Percentiles rank a stretch among this genome's conserved stretches.
Evolutionary conservation across 2,329 filamentous ascomycete species (phyloP).

Genomic region (Pseudogymnoascus pannorum): DNA sequence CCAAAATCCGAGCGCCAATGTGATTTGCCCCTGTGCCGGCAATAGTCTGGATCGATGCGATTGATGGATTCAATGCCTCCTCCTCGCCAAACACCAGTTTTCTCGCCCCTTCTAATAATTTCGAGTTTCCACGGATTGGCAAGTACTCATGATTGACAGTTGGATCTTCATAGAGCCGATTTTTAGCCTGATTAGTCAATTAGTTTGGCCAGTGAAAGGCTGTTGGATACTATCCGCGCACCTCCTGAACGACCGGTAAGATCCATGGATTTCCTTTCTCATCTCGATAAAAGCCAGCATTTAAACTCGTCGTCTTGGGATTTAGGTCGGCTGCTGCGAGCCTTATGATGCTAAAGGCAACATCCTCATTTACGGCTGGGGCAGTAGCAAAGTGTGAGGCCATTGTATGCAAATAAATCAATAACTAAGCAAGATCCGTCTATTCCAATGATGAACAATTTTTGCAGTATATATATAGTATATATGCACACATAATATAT

Average conservation of each 20-base stretch:
- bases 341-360: not conserved
- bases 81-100: conserved; percentile 29
- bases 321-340: conserved; percentile 21
- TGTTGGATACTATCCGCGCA: conserved; percentile 15
- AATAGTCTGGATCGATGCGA: conserved; percentile 33
- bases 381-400: not conserved
- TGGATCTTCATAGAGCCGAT: not conserved
- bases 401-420: not conserved
- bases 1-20: conserved; percentile 19
- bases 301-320: conserved; percentile 34
- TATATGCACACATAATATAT: not conserved
- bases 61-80: conserved; percentile 19
- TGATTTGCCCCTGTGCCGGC: conserved; percentile 37
- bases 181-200: conserved; percentile 5
- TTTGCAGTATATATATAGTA: not conserved
- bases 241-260: conserved; percentile 30
- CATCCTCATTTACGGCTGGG: not conserved
- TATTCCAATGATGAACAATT: not conserved
- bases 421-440: not conserved
- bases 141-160: conserved; percentile 31
- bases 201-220: not conserved
- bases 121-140: conserved; percentile 30
- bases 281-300: conserved; percentile 34
- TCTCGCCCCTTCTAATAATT: conserved; percentile 28
- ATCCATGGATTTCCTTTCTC: conserved; percentile 34